Percentiles rank a stretch among this genome's conserved stretches.
Conservation (phyloP, 805 yeast species). For the Cyberlindnera amylophila region DNA sequence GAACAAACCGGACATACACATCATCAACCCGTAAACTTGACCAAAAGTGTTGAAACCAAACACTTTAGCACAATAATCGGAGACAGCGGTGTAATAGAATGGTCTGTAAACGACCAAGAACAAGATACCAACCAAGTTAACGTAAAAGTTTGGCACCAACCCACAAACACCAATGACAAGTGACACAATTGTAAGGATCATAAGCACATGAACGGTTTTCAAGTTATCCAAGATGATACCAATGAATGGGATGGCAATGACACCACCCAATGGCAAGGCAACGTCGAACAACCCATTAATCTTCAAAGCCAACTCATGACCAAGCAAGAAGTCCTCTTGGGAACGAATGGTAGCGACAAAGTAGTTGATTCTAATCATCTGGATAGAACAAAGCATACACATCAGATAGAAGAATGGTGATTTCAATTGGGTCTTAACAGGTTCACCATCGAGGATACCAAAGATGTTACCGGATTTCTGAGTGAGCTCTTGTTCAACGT, state of each 20-base stretch:
- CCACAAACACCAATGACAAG: slow-evolving; percentile 70
- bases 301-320: slow-evolving; percentile 44
- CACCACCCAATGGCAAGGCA: slow-evolving; percentile 86
- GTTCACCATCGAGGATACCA: slow-evolving; percentile 70
- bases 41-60: slow-evolving; percentile 94
- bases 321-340: slow-evolving; percentile 73
- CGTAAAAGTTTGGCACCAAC: slow-evolving; percentile 40
- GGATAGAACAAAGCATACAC: slow-evolving; percentile 76
- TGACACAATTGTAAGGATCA: slow-evolving; percentile 50
- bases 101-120: slow-evolving; percentile 83
- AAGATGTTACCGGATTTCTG: slow-evolving; percentile 55
- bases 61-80: slow-evolving; percentile 88
- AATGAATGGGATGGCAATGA: slow-evolving; percentile 80
- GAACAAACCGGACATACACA: slow-evolving; percentile 77
- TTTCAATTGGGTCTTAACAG: slow-evolving; percentile 45
- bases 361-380: slow-evolving; percentile 88
- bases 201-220: slow-evolving; percentile 54
- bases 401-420: slow-evolving; percentile 73
- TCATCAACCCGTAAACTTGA: slow-evolving; percentile 82
- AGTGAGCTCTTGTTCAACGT: slow-evolving; percentile 54
- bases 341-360: slow-evolving; percentile 86
- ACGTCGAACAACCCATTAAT: slow-evolving; percentile 78
- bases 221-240: slow-evolving; percentile 76
- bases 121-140: slow-evolving; percentile 66
- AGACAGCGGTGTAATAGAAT: slow-evolving; percentile 86